phyloP scores from a whole-genome alignment of 2,329 filamentous ascomycete genomes.

The Paracamarosporium sp. region DNA sequence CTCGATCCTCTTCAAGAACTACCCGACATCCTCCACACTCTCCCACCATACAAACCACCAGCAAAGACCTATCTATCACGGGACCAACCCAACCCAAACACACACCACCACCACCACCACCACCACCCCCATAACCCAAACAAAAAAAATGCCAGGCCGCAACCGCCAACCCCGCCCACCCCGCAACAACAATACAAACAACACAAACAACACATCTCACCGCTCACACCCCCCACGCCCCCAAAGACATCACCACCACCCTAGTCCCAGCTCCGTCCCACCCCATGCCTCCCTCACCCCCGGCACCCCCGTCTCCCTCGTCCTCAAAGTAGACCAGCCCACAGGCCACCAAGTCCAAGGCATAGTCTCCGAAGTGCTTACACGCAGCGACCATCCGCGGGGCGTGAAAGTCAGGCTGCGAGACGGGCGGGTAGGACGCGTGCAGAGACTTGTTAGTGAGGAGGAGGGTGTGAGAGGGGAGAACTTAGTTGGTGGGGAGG shows the following conservation, averaged over 20 bases:
- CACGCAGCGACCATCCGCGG: constrained; percentile 74
- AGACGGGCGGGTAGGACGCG: constrained; percentile 75
- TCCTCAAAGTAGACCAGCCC: constrained; percentile 77
- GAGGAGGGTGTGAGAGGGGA: constrained; percentile 30
- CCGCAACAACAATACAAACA: background rate
- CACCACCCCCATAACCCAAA: too few species aligned
- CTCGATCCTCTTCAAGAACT: background rate
- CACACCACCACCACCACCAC: background rate
- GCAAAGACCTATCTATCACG: background rate
- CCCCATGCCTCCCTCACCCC: constrained; percentile 52
- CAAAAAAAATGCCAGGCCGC: constrained; percentile 23
- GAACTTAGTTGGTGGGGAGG: constrained; percentile 30
- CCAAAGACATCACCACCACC: constrained; percentile 32
- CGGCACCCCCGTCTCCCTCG: constrained; percentile 72
- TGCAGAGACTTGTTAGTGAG: constrained; percentile 65
- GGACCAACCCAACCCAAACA: background rate
- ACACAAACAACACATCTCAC: too few species aligned
- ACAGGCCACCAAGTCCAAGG: constrained; percentile 75
- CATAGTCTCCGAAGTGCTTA: constrained; percentile 71
- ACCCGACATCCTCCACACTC: too few species aligned
- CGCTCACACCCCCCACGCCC: constrained; percentile 1
- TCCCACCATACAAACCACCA: background rate
- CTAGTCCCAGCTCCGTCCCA: constrained; percentile 27
- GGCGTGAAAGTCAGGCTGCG: constrained; percentile 79
- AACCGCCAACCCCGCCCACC: constrained; percentile 35